Base-by-base conservation (phyloP, 768 basidiomycete genomes). In the Amyloporia xantha region DNA sequence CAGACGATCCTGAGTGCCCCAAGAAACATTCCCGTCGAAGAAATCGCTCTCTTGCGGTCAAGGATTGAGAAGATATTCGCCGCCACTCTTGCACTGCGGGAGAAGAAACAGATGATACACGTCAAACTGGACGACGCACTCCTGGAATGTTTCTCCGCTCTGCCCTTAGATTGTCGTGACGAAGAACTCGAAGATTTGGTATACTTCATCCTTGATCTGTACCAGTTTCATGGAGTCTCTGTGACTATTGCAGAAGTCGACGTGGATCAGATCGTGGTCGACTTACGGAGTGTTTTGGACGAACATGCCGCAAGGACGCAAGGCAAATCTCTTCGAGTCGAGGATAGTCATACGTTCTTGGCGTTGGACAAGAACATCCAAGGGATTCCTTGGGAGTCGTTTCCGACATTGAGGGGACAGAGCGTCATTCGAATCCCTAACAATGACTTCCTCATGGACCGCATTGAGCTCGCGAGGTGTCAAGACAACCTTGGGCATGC, bases 111-210 rank as follows among this genome's bases (percentile, higher is more conserved):
- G 23, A 76, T 72, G 55, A 55, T 61, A 4, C 70, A 67, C 12
- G 70, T 84, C 40, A 74, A 67, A 3, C 69, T 98, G 9, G 84
- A 91, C 57, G 81, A 89, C 46, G 64, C 73, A 3, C 72, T 98
- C n/a, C 64, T 98, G 25, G 79, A 86, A 54, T 91, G 91, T 64
- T 91, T 99, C 61, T 83, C 90, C 1, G 82, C 82, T 0, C 69
- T 99, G 2, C 82, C 88, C 2, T 81, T 89, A 0, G 80, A 81
- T 58, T 91, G 88, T 57, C 78, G 80, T 26, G 89, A 95, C 57
- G 95, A 99, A 62, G 96, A 99, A 61, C 72, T 97, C 7, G 96
- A 98, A 64, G 96, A 99, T 62, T 71, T 97, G 27, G 79, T 91
- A 2, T 97, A 93, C 63, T 97, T 95, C 68, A 75, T 97, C 26